Evolutionary conservation across 495 filamentous ascomycete genomes (phyloP).

Genomic region (Articulospora tetracladia): DNA sequence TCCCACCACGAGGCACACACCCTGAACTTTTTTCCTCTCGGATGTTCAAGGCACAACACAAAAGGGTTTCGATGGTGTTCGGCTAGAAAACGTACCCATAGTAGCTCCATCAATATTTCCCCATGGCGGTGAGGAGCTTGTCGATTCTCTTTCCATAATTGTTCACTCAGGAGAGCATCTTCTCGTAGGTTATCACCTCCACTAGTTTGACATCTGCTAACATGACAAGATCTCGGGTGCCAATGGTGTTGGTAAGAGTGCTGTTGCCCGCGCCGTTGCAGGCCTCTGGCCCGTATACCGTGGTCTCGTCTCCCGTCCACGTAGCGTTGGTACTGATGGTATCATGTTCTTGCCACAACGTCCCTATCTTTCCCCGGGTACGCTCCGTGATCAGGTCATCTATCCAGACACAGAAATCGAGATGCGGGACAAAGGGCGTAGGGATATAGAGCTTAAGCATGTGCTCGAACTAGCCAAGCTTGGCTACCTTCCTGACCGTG

Average conservation of each 20-base stretch:
- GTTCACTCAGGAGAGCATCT: slow-evolving; percentile 89
- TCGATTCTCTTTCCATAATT: slow-evolving; percentile 82
- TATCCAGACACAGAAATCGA: slow-evolving; percentile 94
- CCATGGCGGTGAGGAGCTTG: slow-evolving; percentile 83
- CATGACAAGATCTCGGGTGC: slow-evolving; percentile 70
- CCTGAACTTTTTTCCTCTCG: slow-evolving; percentile 78
- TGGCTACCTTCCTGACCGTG: slow-evolving; percentile 83
- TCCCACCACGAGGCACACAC: slow-evolving; percentile 57
- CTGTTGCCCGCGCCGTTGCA: slow-evolving; percentile 83
- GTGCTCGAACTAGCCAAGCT: slow-evolving; percentile 80
- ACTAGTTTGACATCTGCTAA: background rate
- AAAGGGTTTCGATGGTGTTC: slow-evolving; percentile 89
- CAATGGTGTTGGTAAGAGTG: slow-evolving; percentile 92
- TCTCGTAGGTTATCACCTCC: slow-evolving; percentile 40
- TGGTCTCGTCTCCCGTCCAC: slow-evolving; percentile 78
- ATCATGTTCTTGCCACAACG: slow-evolving; percentile 98
- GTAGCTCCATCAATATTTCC: slow-evolving; percentile 83
- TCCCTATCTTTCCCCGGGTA: slow-evolving; percentile 92
- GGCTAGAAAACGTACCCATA: slow-evolving; percentile 89
- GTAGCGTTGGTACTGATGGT: slow-evolving; percentile 75
- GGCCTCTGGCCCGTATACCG: slow-evolving; percentile 97
- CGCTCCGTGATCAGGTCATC: slow-evolving; percentile 93
- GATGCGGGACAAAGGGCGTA: slow-evolving; percentile 77
- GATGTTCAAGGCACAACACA: slow-evolving; percentile 92
- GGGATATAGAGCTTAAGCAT: slow-evolving; percentile 67